Conservation (phyloP, 169 alveolate species). For the Cyclospora cayetanensis region DNA sequence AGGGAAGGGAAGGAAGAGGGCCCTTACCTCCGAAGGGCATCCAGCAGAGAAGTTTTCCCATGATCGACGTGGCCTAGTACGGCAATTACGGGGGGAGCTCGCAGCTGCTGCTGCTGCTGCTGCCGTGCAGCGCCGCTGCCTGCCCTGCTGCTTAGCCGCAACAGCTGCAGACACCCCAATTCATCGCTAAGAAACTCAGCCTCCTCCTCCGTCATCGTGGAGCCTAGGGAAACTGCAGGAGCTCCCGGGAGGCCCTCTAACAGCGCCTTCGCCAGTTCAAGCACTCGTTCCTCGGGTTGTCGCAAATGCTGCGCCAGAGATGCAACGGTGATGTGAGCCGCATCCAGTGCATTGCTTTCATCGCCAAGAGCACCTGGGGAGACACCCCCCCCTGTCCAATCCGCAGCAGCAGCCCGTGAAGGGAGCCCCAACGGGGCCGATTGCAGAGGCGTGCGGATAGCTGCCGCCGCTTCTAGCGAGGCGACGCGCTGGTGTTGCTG, state of each 20-base stretch:
- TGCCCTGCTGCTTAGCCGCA: not conserved
- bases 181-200: conserved; percentile 58
- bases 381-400: no score
- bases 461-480: no score
- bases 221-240: not conserved
- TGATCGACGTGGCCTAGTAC: conserved; percentile 81
- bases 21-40: conserved; percentile 82
- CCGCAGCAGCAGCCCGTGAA: no score
- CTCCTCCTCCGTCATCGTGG: conserved; percentile 20
- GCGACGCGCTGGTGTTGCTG: no score
- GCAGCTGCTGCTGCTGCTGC: conserved; percentile 13
- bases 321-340: not conserved
- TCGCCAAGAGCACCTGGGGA: no score
- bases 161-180: not conserved
- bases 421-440: no score
- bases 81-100: conserved; percentile 37
- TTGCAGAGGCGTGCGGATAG: no score
- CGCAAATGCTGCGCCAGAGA: conserved; percentile 18
- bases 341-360: conserved; percentile 18
- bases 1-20: no score
- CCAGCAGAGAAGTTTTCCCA: conserved; percentile 92
- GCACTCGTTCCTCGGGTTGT: not conserved
- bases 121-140: not conserved
- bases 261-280: not conserved
- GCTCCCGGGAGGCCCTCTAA: not conserved